phyloP scores from a whole-genome alignment of 1,284 basidiomycete genomes.

The Rhodotorula mucilaginosa region DNA sequence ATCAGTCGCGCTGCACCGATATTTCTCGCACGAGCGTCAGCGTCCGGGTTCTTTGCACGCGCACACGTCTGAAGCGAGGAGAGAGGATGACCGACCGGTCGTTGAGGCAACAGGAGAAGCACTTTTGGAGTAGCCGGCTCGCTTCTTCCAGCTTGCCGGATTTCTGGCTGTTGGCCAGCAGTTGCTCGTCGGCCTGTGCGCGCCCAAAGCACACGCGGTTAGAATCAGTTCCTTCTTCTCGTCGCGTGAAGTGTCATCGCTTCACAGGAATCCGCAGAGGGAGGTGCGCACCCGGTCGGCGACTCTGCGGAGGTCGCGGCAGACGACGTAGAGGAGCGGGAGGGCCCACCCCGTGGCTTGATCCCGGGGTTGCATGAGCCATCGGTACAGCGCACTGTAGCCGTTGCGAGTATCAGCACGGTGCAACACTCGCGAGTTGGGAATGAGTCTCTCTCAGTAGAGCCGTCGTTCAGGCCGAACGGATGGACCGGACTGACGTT shows the following conservation, averaged over 20 bases:
- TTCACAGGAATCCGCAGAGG: not conserved
- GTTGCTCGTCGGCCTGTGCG: constrained; percentile 28
- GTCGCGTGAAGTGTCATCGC: too few species aligned
- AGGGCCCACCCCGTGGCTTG: constrained; percentile 39
- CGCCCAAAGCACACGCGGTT: not conserved
- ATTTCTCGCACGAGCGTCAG: not conserved
- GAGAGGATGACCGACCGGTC: constrained; percentile 63
- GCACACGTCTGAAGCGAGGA: too few species aligned
- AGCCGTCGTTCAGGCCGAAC: not conserved
- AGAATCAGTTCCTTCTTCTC: too few species aligned
- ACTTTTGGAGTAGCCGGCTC: constrained; percentile 84
- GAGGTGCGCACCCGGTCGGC: constrained; percentile 29
- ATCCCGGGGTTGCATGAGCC: constrained; percentile 33
- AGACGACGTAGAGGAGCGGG: constrained; percentile 40
- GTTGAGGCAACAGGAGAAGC: constrained; percentile 83
- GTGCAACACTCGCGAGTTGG: not conserved
- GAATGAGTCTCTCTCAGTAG: too few species aligned
- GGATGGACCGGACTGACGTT: constrained; percentile 5
- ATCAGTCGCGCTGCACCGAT: constrained; percentile 3
- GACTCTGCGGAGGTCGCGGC: constrained; percentile 38
- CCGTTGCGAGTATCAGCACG: not conserved
- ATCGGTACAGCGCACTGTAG: constrained; percentile 38
- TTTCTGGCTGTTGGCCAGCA: constrained; percentile 49
- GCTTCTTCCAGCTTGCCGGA: constrained; percentile 83
- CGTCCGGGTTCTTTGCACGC: not conserved